Evolutionary conservation across 148 eudicot genomes (phyloP), one percentile per base, ranked within the genome.

Genomic region (Amaranthus hypochondriacus): DNA sequence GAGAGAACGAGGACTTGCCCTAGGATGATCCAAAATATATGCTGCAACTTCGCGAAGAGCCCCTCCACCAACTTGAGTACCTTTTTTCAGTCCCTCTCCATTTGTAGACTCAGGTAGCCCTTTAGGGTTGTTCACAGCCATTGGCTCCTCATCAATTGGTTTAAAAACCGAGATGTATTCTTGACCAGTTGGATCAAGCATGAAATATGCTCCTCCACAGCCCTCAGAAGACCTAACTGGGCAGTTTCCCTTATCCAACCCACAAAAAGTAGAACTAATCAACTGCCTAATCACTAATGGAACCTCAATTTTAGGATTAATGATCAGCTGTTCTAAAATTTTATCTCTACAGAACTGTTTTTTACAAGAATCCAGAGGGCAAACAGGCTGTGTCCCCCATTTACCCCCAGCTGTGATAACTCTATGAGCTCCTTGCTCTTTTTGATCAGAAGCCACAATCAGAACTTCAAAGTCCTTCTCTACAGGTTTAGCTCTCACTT

Each of bases 41-140:
- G 92, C 92, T 13, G 92, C 96, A 83, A 87, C 87, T 81, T 91
- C 96, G 74, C 96, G 79, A 18, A 91, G 55, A 69, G 96, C 96
- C 62, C 96, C 96, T 84, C 84, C 96, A 5, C 96, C 93, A 6
- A 91, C 96, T 62, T 80, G 76, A 48, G 93, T 91, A 10, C 96
- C 96, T 71, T 82, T 91, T 81, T 91, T 91, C 80, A 91, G 80
- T 43, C 96, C 96, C 75, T 91, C 96, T 70, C 96, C 96, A 50
- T 87, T 75, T 10, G 70, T 69, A 13, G 93, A 84, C 77, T 84
- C 62, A 39, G 96, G 96, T 56, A 91, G 79, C 48, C 93, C 93
- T 18, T 83, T 78, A 57, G 96, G 96, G 72, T 88, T 90, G 65
- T 90, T 87, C 59, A 89, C 81, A 77, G 96, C 96, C 88, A 87